Evolutionary conservation across 306 rosid species (phyloP), one percentile per base, ranked within the genome.

Genomic region (Vicia faba): DNA sequence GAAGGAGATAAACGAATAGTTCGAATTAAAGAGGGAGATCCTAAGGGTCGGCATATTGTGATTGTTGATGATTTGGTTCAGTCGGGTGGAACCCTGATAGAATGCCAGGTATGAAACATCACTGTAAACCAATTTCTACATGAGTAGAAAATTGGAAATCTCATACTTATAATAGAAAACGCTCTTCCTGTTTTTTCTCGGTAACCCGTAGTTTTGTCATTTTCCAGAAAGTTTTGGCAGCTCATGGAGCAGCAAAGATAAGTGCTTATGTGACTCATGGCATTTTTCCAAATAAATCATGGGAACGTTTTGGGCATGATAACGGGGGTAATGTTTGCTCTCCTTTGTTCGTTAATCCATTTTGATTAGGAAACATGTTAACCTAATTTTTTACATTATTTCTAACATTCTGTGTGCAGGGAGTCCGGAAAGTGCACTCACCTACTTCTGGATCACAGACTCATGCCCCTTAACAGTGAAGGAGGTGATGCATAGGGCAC

Each of bases 51-150:
- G 69, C 99, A 93, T 73, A 76, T 93, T 54, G 92, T 93, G 79
- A 93, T 93, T 71, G 97, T 93, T 67, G 99, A 93, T 81, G 99
- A 93, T 81, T 85, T 93, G 85, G 99, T 93, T 71, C 99, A 93
- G 71, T 93, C 99, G 8, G 99, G 99, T 68, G 92, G 99, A 57
- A 93, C 99, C 66, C 84, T 93, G 61, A 81, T 86, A 41, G 99
- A 93, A 80, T 93, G 99, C 60, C 99, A 93, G 97, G 99, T 93
- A 87, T 61, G 64, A 38, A 66, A 66, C 63, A 23, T 69, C 36
- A 43, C 36, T 16, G 3, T 61, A 5, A 39, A 39, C 16, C 65
- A 49, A 33, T 68, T 58, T 33, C 16, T 50, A 66, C 69, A 65
- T 38, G 35, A 58, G 19, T n/a, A 26, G 3, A 5, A 64, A 60